A percentile compares a stretch with the other conserved stretches of the same genome.
Conservation (phyloP, 2,329 filamentous ascomycete species). For the Fusarium sp. region DNA sequence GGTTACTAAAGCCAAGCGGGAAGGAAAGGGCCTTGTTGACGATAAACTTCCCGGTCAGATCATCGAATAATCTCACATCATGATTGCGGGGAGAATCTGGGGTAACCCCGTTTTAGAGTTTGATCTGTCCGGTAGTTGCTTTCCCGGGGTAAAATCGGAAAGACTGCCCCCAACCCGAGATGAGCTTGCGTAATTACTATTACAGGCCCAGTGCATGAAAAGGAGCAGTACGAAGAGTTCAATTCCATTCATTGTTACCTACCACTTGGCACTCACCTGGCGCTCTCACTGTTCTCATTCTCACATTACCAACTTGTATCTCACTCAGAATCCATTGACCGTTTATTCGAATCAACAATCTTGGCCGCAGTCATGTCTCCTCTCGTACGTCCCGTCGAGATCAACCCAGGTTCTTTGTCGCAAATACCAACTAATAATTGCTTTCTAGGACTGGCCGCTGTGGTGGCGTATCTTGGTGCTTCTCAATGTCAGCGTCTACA, state of each 20-base stretch:
- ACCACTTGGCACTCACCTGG: too few species aligned
- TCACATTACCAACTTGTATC: background rate
- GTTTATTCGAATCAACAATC: background rate
- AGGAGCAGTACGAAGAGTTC: background rate
- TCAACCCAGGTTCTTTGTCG: rapidly evolving
- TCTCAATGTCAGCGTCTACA: constrained; percentile 11
- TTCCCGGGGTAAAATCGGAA: background rate
- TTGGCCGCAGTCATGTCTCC: background rate
- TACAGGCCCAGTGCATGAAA: background rate
- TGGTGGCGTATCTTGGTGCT: constrained; percentile 10
- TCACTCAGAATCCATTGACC: background rate
- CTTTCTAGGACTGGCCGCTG: constrained; percentile 9
- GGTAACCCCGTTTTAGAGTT: background rate
- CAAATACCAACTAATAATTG: background rate
- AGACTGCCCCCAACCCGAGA: background rate
- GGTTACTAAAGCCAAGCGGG: rapidly evolving
- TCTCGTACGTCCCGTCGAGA: background rate
- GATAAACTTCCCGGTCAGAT: background rate
- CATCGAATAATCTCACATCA: background rate
- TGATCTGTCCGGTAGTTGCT: background rate
- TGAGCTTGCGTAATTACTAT: background rate
- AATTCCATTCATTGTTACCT: background rate
- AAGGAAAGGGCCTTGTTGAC: background rate
- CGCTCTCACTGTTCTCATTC: background rate
- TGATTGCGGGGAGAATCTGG: background rate